These are phyloP conservation scores for Myxozyma geophila DNA, from an alignment of 805 yeast species.

Conservation along the genomic window DNA sequence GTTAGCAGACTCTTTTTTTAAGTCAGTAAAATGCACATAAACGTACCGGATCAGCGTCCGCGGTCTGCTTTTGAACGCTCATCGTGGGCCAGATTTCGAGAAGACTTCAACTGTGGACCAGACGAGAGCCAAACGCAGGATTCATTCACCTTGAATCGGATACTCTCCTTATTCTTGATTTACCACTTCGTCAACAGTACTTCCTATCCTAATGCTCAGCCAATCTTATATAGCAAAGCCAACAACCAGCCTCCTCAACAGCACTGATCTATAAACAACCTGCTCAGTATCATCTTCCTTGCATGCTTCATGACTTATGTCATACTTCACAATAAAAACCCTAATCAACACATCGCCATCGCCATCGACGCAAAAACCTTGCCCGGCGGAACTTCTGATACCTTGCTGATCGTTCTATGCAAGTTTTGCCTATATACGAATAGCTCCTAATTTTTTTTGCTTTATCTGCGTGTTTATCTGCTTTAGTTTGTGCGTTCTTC, in stretches of 20 bases:
- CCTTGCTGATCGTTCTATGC: constrained; percentile 1
- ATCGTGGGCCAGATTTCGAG: not conserved
- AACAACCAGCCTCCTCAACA: too few species aligned
- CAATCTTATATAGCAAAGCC: too few species aligned
- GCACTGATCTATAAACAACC: too few species aligned
- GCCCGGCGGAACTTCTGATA: not conserved
- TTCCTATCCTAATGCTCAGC: too few species aligned
- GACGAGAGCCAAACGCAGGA: too few species aligned
- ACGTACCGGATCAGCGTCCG: constrained; percentile 22
- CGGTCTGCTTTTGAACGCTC: not conserved
- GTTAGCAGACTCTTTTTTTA: not conserved
- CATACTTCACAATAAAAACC: not conserved
- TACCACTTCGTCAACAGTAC: too few species aligned
- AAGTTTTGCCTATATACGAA: not conserved
- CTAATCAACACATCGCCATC: constrained; percentile 3
- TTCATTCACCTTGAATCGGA: too few species aligned
- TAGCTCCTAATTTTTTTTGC: not conserved
- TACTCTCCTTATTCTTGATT: too few species aligned
- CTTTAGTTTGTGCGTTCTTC: not conserved
- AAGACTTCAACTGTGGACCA: not conserved
- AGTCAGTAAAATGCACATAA: not conserved
- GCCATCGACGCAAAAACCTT: constrained; percentile 14
- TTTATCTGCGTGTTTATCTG: not conserved
- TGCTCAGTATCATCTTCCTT: not conserved
- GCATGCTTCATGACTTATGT: not conserved